Base-by-base conservation (phyloP, 768 basidiomycete genomes). In the Leccinum longicurvipes region DNA sequence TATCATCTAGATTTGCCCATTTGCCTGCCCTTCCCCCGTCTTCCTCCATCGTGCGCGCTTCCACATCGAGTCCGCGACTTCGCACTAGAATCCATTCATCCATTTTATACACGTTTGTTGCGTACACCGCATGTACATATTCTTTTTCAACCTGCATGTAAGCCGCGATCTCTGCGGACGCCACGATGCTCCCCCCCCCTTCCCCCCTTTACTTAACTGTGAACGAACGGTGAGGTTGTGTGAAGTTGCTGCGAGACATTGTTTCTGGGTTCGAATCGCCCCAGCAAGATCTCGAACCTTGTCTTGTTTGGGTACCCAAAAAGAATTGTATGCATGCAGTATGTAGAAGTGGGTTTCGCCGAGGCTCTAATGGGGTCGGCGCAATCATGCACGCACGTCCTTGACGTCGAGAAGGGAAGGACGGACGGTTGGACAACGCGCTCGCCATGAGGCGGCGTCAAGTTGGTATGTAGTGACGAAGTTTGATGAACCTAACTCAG, bases 271-370 rank as follows among this genome's bases (percentile, higher is more conserved):
- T 41, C 39, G 21, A 58, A 65, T 68, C 65, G 56, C 41, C 27
- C n/a, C n/a, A 23, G 41, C n/a, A 53, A 56, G 66, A 65, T 67
- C 65, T 59, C 45, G 36, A 50, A 51, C 21, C 48, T 52, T 52
- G 41, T 61, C 39, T 41, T 41, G 39, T 41, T 41, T 41, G n/a
- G n/a, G 10, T 19, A 41, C 39, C n/a, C 39, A 41, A 41, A 31
- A 41, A 19, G 9, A 17, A 41, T 19, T 41, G 36, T n/a, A 39
- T 41, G 19, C 8, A 36, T 36, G 39, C 12, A 41, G n/a, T 19
- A 41, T 41, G 39, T 41, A 19, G 50, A 53, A 42, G 65, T 66
- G 67, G 67, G 59, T 68, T 41, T 61, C 59, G 56, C 67, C 67
- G 66, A 62, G 59, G 58, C 39, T 57, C 45, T 64, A 67, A 67